phyloP scores from a whole-genome alignment of 2,329 filamentous ascomycete species.

The Botrytis sinoallii region DNA sequence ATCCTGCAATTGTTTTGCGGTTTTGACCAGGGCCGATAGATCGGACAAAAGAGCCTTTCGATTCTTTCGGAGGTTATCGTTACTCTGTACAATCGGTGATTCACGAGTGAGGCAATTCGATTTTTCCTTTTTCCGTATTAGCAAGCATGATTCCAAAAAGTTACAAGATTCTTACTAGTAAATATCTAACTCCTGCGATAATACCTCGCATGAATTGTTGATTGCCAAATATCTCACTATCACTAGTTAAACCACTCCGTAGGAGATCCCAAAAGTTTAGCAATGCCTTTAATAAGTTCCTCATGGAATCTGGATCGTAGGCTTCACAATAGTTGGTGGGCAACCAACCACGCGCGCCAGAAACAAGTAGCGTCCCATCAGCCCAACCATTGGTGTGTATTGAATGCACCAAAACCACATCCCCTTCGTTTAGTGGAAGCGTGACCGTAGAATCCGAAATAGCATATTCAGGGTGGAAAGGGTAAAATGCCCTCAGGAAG shows the following conservation, averaged over 20 bases:
- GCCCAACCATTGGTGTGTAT: slow-evolving; percentile 99
- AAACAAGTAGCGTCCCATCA: slow-evolving; percentile 83
- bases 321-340: slow-evolving; percentile 98
- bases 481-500: slow-evolving; percentile 91
- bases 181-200: slow-evolving; percentile 86
- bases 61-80: slow-evolving; percentile 72
- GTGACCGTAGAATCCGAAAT: slow-evolving; percentile 85
- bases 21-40: slow-evolving; percentile 83
- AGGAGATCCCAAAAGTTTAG: slow-evolving; percentile 92
- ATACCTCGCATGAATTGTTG: slow-evolving; percentile 93
- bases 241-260: slow-evolving; percentile 71
- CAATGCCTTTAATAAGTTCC: slow-evolving; percentile 77
- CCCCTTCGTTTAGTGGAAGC: slow-evolving; percentile 81
- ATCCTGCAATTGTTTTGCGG: slow-evolving; percentile 80
- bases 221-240: slow-evolving; percentile 76
- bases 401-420: slow-evolving; percentile 90
- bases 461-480: slow-evolving; percentile 77
- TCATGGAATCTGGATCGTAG: slow-evolving; percentile 86
- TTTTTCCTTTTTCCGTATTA: slow-evolving; percentile 61
- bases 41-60: slow-evolving; percentile 88
- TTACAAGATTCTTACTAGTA: slow-evolving; percentile 63
- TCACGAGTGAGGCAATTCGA: slow-evolving; percentile 86
- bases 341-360: slow-evolving; percentile 88
- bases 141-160: slow-evolving; percentile 1
- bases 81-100: slow-evolving; percentile 67